Conservation (phyloP, 1,139 yeast genomes). For the Protomyces pachydermus region DNA sequence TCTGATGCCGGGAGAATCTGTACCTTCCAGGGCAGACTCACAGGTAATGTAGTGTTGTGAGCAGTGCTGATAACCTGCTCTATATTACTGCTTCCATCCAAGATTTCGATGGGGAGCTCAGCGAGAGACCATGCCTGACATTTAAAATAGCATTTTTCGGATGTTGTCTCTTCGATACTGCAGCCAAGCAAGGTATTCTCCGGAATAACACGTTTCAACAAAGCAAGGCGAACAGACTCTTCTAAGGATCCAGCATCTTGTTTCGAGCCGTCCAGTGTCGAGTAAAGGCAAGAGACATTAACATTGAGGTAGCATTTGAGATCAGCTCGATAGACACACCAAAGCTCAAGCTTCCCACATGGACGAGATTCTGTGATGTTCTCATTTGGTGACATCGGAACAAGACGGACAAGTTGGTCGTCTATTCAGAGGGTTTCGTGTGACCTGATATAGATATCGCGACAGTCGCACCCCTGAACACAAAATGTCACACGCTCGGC, state of each 20-base stretch:
- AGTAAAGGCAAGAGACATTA: neutral
- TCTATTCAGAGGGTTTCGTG: too few relatives aligned
- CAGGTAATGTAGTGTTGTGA: neutral
- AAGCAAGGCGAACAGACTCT: neutral
- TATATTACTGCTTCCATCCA: neutral
- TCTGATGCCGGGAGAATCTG: neutral
- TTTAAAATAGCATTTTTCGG: neutral
- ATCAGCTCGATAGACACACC: conserved; percentile 8
- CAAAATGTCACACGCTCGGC: too few relatives aligned
- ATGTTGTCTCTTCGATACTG: neutral
- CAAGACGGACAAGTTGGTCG: too few relatives aligned
- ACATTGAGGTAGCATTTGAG: conserved; percentile 11
- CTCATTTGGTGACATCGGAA: too few relatives aligned
- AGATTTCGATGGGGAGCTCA: conserved; percentile 2
- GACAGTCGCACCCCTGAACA: too few relatives aligned
- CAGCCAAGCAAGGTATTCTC: conserved; percentile 5
- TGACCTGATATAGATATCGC: too few relatives aligned
- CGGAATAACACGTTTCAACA: conserved; percentile 1
- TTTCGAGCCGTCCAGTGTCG: neutral
- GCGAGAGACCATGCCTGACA: neutral
- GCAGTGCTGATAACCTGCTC: neutral
- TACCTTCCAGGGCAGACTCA: conserved; percentile 6
- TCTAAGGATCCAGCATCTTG: neutral
- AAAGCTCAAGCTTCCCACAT: conserved; percentile 12
- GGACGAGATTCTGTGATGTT: neutral